phyloP scores from a whole-genome alignment of 2,329 filamentous ascomycete genomes.

The Diaporthe helianthi region DNA sequence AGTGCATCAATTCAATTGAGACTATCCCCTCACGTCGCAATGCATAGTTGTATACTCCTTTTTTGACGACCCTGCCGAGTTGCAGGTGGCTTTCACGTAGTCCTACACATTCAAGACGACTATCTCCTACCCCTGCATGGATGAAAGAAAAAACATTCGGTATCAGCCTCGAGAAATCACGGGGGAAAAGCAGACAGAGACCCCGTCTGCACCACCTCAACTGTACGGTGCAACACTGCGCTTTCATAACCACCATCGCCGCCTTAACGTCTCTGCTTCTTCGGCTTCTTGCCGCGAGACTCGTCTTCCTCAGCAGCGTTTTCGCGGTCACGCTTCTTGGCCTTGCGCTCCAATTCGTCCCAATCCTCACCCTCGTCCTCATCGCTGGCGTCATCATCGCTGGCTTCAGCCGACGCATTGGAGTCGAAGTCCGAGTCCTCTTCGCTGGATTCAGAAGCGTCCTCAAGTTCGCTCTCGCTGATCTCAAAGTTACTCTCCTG shows the following conservation, averaged over 20 bases:
- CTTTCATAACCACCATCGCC: background rate
- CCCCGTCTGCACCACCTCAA: background rate
- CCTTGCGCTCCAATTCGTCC: conserved; percentile 94
- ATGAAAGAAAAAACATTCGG: background rate
- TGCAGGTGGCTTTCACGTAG: background rate
- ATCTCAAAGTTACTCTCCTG: conserved; percentile 95
- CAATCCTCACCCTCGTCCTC: conserved; percentile 87
- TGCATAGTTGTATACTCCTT: background rate
- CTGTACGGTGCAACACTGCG: background rate
- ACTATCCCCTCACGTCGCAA: background rate
- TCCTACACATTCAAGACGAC: conserved; percentile 22
- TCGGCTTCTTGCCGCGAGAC: conserved; percentile 73
- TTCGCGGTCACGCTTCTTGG: conserved; percentile 81
- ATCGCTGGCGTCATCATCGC: conserved; percentile 77
- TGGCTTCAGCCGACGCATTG: conserved; percentile 82
- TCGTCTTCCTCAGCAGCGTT: conserved; percentile 77
- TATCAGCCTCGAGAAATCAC: background rate
- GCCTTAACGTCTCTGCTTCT: conserved; percentile 42
- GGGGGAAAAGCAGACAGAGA: background rate
- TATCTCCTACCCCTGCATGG: background rate
- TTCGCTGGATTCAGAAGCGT: conserved; percentile 76
- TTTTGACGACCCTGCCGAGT: background rate
- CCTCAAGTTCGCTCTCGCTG: conserved; percentile 83
- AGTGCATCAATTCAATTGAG: background rate
- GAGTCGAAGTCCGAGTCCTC: conserved; percentile 95